These are phyloP conservation scores for Phascolomyces articulosus DNA, from an alignment of 371 early-diverging fungal genomes.

Conservation along the genomic window DNA sequence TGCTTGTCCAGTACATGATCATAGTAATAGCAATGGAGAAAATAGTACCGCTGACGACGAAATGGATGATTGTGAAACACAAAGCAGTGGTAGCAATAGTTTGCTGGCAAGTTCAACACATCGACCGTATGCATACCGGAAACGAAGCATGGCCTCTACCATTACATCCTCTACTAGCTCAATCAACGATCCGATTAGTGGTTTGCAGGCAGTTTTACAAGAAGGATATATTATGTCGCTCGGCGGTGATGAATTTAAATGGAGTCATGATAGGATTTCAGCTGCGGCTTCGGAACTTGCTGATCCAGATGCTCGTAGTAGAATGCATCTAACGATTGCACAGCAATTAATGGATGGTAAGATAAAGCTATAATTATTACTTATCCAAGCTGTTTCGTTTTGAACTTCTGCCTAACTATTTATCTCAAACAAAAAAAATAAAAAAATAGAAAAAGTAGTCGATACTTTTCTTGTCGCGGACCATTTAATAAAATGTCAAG, in stretches of 20 bases:
- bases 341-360: conserved; percentile 28
- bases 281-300: conserved; percentile 48
- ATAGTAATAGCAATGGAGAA: too few relatives aligned
- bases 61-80: too few relatives aligned
- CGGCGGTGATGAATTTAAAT: conserved; percentile 46
- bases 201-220: conserved; percentile 46
- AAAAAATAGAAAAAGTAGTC: conserved; percentile 15
- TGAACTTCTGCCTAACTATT: too few relatives aligned
- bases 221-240: conserved; percentile 45
- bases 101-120: background rate
- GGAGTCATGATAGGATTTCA: conserved; percentile 47
- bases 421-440: too few relatives aligned
- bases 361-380: background rate
- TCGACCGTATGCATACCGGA: background rate
- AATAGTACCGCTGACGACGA: too few relatives aligned
- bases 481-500: conserved; percentile 39
- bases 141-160: background rate
- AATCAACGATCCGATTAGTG: conserved; percentile 30
- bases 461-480: conserved; percentile 41
- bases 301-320: conserved; percentile 27
- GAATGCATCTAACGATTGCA: conserved; percentile 42
- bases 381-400: too few relatives aligned
- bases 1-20: too few relatives aligned
- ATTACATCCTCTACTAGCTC: background rate
- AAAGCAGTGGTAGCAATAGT: background rate